A percentile compares a stretch with the other conserved stretches of the same genome.
These are phyloP conservation scores for Penicillium brevicompactum DNA, from an alignment of 2,329 filamentous ascomycete species.

Conservation along the genomic window DNA sequence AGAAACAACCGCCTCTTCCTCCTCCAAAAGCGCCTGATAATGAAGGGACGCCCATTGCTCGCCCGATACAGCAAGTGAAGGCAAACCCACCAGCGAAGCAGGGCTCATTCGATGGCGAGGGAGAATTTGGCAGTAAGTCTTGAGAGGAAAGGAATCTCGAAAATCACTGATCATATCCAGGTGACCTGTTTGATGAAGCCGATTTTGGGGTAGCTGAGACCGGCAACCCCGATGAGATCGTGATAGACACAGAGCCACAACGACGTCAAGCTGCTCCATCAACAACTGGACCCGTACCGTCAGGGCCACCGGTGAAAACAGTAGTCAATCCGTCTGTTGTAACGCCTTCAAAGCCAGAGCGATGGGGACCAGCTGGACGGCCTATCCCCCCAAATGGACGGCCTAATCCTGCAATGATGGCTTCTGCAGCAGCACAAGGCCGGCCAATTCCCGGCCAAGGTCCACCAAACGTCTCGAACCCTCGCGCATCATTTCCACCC, in stretches of 20 bases:
- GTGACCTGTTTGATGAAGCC: constrained; percentile 71
- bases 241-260: constrained; percentile 49
- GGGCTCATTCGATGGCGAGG: constrained; percentile 40
- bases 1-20: constrained; percentile 54
- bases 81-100: constrained; percentile 34
- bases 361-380: constrained; percentile 28
- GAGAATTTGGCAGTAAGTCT: constrained; percentile 46
- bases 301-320: constrained; percentile 20
- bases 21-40: constrained; percentile 45
- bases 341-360: constrained; percentile 44
- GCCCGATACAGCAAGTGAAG: constrained; percentile 22
- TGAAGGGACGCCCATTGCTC: constrained; percentile 51
- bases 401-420: constrained; percentile 20
- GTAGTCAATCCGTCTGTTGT: constrained; percentile 29
- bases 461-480: constrained; percentile 24
- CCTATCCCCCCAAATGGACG: constrained; percentile 26
- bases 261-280: constrained; percentile 30
- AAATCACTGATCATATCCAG: constrained; percentile 29
- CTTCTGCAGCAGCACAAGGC: constrained; percentile 18
- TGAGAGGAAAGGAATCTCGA: not conserved
- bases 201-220: constrained; percentile 66
- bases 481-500: constrained; percentile 17
- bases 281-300: constrained; percentile 23
- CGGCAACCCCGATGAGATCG: constrained; percentile 76
- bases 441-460: constrained; percentile 20